Conservation (phyloP, 768 basidiomycete genomes). For the Psilocybe subaeruginosa region DNA sequence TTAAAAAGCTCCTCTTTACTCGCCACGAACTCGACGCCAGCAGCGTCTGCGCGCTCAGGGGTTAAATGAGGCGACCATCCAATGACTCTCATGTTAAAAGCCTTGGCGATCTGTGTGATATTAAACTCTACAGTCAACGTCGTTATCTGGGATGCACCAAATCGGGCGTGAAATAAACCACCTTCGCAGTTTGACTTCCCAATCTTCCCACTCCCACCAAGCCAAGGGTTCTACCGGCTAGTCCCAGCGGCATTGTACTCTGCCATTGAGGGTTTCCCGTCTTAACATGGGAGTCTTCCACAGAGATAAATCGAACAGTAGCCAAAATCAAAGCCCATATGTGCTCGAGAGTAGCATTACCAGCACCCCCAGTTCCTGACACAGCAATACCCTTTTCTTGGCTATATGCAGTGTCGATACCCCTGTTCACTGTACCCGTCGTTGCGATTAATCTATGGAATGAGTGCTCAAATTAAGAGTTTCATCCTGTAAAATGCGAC, state of each 20-base stretch:
- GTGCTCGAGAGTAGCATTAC: constrained; percentile 60
- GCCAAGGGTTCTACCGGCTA: constrained; percentile 59
- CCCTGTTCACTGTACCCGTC: constrained; percentile 52
- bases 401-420: constrained; percentile 52
- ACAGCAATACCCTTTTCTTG: constrained; percentile 52
- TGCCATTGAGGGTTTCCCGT: constrained; percentile 56
- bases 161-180: constrained; percentile 18
- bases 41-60: constrained; percentile 51
- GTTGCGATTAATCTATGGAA: constrained; percentile 53
- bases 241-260: constrained; percentile 47
- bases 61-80: constrained; percentile 73
- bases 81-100: constrained; percentile 60
- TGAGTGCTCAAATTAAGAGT: neutral
- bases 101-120: constrained; percentile 51
- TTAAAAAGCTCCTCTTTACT: constrained; percentile 57
- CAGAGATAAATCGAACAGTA: constrained; percentile 48
- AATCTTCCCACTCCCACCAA: constrained; percentile 64
- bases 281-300: constrained; percentile 54
- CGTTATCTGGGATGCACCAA: neutral
- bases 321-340: constrained; percentile 67
- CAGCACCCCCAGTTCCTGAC: constrained; percentile 46
- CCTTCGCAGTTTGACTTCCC: constrained; percentile 54
- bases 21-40: constrained; percentile 50
- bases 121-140: neutral
- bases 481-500: neutral